Evolutionary conservation across 2,329 filamentous ascomycete genomes (phyloP), one percentile per base, ranked within the genome.

Genomic region (Drechmeria coniospora): DNA sequence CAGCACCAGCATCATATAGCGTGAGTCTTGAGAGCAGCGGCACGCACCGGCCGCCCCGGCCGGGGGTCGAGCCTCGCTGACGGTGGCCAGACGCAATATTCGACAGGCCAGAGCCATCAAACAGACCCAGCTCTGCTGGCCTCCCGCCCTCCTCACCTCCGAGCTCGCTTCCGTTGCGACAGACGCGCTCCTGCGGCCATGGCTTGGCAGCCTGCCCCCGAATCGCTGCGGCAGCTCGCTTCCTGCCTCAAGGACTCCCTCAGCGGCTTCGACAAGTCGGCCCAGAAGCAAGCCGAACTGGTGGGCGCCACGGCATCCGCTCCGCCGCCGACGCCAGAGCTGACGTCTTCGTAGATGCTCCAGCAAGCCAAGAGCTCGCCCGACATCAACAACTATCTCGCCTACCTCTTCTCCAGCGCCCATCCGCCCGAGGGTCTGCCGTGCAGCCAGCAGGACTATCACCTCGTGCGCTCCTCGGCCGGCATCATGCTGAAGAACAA

Each of bases 401-500:
- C 82, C 41, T 94, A 80, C 54, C 70, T 98, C 36, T 82, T 92
- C 54, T 82, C 80, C 34, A 83, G 70, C 42, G 51, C 71, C 31
- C 65, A 74, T 37, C 60, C 65, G 27, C 71, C 79, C 25, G 54
- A 61, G 31, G 73, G 63, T 36, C 59, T 80, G 47, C 60, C 61
- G 40, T 68, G 70, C 41, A 68, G 64, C 28, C 45, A 61, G 39
- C 47, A 65, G 37, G 63, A 80, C 48, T 76, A 83, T 58, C 69
- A 79, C 50, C 59, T 82, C 27, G 77, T 92, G 35, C 78, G 90
- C 37, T 80, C 81, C 34, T 80, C 87, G 8, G 86, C 87, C 15
- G 86, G 81, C 31, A 75, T 95, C 46, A 90, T 94, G 72, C 67
- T 98, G 39, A 98, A 95, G 61, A 95, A 94, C 56, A 84, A 92